Conservation (phyloP, 164 flowering plant genomes). For the Cinnamomum micranthum region DNA sequence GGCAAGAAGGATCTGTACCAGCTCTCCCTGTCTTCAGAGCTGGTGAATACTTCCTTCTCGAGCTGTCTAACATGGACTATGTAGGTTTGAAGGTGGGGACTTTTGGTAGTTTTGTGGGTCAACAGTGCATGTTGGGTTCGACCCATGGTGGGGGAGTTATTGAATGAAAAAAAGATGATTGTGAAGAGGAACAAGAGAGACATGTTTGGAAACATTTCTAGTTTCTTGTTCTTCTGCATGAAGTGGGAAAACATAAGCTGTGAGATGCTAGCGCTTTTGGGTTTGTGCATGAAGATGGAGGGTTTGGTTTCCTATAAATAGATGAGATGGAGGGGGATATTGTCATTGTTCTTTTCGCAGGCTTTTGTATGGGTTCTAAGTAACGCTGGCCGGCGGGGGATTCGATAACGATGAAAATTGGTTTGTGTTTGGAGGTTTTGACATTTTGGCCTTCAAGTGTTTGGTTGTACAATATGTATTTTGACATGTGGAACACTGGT, state of each 20-base stretch:
- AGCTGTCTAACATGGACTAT: slow-evolving; percentile 12
- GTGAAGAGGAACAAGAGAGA: slow-evolving; percentile 8
- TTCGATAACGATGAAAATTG: too few relatives aligned
- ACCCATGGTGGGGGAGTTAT: background rate
- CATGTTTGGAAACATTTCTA: slow-evolving; percentile 11
- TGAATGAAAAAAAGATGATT: slow-evolving; percentile 4
- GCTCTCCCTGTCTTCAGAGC: slow-evolving; percentile 18
- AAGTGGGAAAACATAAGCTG: background rate
- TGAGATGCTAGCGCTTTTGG: background rate
- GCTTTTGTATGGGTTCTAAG: too few relatives aligned
- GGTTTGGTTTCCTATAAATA: too few relatives aligned
- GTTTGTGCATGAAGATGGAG: too few relatives aligned
- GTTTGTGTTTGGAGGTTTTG: too few relatives aligned
- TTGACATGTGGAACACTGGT: too few relatives aligned
- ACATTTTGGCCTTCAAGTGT: too few relatives aligned
- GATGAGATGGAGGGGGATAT: too few relatives aligned
- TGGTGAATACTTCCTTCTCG: background rate
- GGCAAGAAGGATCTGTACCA: slow-evolving; percentile 39
- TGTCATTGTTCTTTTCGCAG: too few relatives aligned
- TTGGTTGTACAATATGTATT: too few relatives aligned
- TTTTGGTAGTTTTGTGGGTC: background rate
- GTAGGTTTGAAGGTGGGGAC: background rate
- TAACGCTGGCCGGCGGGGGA: too few relatives aligned
- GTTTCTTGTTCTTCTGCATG: background rate
- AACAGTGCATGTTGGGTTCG: background rate